phyloP scores from a whole-genome alignment of 164 flowering plant species.

The Berberis thunbergii region DNA sequence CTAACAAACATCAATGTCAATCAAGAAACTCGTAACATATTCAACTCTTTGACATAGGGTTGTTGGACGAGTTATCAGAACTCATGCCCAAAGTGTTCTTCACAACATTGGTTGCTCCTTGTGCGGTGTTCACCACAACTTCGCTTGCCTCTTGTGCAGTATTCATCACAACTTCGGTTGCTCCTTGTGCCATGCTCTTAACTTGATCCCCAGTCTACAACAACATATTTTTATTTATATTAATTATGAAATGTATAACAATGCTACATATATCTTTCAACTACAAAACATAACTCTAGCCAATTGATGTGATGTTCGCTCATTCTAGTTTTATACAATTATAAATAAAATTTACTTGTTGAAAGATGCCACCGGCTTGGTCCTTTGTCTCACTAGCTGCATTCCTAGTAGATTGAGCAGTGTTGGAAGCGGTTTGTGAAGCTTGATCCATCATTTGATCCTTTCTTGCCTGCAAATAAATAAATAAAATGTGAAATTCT shows the following conservation, averaged over 20 bases:
- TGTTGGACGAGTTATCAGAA: background rate
- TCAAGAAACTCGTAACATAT: background rate
- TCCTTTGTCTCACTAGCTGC: background rate
- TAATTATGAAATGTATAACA: no score
- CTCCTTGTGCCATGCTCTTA: conserved; percentile 39
- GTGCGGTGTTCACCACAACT: conserved; percentile 27
- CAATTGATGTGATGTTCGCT: no score
- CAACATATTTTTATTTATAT: background rate
- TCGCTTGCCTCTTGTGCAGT: conserved; percentile 7
- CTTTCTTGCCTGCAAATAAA: no score
- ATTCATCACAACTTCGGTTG: background rate
- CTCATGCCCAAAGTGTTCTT: conserved; percentile 1
- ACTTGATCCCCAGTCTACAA: conserved; percentile 39
- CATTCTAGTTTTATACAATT: no score
- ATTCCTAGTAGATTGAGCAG: background rate
- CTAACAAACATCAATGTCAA: no score
- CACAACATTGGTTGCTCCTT: conserved; percentile 21
- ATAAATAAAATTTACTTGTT: background rate
- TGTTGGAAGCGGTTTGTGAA: background rate
- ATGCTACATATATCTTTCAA: no score
- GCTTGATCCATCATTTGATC: background rate
- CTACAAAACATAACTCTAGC: no score
- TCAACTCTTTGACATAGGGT: background rate
- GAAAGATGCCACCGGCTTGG: background rate
- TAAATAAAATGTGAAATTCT: no score